A percentile compares a stretch with the other conserved stretches of the same genome.
Evolutionary conservation across 2,329 filamentous ascomycete species (phyloP).

Genomic region (Calonectria crousiana): DNA sequence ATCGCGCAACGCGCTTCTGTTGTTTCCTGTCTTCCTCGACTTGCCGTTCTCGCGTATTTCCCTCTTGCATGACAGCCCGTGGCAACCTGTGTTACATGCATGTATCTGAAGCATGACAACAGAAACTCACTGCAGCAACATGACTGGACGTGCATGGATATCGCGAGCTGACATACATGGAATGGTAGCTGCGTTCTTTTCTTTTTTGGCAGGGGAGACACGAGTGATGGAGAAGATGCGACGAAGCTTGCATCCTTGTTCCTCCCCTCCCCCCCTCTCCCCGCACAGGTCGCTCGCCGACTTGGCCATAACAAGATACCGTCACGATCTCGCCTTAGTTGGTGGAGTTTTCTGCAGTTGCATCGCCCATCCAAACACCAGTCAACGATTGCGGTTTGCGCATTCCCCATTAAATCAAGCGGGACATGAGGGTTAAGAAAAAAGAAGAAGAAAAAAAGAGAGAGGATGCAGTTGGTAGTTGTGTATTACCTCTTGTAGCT

Average conservation of each 20-base stretch:
- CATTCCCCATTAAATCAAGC: background rate
- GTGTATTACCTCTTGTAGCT: background rate
- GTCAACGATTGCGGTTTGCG: background rate
- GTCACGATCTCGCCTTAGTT: slow-evolving; percentile 1
- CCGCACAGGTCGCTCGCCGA: background rate
- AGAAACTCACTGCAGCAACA: slow-evolving; percentile 9
- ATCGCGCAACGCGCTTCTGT: background rate
- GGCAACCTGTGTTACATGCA: slow-evolving; percentile 4
- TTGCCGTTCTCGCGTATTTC: background rate
- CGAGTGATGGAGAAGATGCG: background rate
- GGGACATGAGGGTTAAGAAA: background rate
- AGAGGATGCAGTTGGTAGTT: background rate
- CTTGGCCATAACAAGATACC: background rate
- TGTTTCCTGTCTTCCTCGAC: background rate
- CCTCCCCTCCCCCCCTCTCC: background rate
- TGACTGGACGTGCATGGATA: slow-evolving; percentile 3
- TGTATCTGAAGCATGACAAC: slow-evolving; percentile 12
- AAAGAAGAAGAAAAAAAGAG: no score
- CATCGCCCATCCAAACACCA: background rate
- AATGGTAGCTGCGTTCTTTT: background rate
- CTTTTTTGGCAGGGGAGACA: background rate
- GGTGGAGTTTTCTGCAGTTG: background rate
- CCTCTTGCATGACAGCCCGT: background rate
- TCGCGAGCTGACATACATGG: background rate
- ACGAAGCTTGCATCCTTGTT: background rate